These are phyloP conservation scores for Chamaecyparis obtusa DNA, from an alignment of 75 land plant species.

Conservation along the genomic window DNA sequence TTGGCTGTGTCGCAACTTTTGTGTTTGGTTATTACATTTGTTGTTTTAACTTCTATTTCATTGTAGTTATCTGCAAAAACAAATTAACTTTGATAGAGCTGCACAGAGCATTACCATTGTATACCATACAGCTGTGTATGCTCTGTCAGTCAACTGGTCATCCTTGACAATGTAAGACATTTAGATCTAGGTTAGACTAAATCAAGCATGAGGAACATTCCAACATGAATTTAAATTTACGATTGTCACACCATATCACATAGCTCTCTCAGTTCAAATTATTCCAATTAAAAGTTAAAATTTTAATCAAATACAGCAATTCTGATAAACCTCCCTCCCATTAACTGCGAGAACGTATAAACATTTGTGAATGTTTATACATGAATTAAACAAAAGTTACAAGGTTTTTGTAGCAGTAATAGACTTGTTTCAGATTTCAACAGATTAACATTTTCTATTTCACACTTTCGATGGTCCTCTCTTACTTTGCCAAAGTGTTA, in stretches of 20 bases:
- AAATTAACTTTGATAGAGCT: not conserved
- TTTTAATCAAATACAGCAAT: not conserved
- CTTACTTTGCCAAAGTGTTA: not conserved
- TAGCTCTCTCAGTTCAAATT: too few relatives aligned
- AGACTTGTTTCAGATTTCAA: not conserved
- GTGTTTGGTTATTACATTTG: not conserved
- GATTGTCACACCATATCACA: not conserved
- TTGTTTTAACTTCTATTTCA: not conserved
- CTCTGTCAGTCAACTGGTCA: not conserved
- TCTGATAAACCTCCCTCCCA: not conserved
- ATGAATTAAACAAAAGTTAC: not conserved
- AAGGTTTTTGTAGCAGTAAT: not conserved
- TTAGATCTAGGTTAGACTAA: not conserved
- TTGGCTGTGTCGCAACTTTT: not conserved
- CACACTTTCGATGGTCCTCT: not conserved
- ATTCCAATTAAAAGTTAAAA: not conserved
- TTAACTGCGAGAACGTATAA: not conserved
- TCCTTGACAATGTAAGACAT: not conserved
- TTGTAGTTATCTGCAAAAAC: too few relatives aligned
- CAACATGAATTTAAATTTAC: not conserved
- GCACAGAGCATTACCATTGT: not conserved
- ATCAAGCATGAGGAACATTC: not conserved
- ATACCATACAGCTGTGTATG: not conserved
- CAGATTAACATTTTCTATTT: not conserved
- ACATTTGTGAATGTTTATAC: not conserved